Percentiles rank a stretch among this genome's conserved stretches.
Evolutionary conservation across 805 yeast genomes (phyloP).

Genomic region (Schwanniomyces polymorphus): DNA sequence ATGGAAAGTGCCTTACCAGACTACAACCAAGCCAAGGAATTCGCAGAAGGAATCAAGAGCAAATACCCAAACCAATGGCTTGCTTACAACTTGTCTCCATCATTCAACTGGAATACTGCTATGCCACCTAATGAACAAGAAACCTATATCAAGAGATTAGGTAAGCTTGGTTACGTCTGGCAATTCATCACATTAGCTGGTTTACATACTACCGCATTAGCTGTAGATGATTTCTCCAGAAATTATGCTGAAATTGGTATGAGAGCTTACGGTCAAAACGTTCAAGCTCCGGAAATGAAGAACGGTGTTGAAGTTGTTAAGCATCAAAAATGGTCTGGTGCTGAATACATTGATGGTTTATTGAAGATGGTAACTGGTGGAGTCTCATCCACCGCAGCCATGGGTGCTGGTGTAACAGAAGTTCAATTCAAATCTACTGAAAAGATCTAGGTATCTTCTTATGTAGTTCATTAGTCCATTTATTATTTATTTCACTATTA

Average conservation of each 20-base stretch:
- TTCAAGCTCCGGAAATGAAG: slow-evolving; percentile 87
- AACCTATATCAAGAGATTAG: slow-evolving; percentile 85
- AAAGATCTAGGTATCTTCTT: slow-evolving; percentile 5
- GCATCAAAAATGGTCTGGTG: slow-evolving; percentile 99
- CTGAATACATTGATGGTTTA: slow-evolving; percentile 90
- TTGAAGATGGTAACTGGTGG: slow-evolving; percentile 93
- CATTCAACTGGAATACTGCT: slow-evolving; percentile 97
- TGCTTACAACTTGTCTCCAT: slow-evolving; percentile 94
- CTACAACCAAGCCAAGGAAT: slow-evolving; percentile 89
- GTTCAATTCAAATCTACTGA: slow-evolving; percentile 71
- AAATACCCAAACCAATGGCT: slow-evolving; percentile 90
- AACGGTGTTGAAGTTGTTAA: slow-evolving; percentile 91
- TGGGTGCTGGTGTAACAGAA: slow-evolving; percentile 98
- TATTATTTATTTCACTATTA: background rate
- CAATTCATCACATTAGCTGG: slow-evolving; percentile 98
- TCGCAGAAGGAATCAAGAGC: slow-evolving; percentile 86
- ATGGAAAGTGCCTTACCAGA: slow-evolving; percentile 98
- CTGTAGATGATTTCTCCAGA: slow-evolving; percentile 80
- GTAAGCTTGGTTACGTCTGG: slow-evolving; percentile 91
- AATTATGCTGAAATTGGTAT: slow-evolving; percentile 81
- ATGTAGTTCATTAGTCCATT: background rate
- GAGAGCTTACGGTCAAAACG: slow-evolving; percentile 90
- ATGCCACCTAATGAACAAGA: slow-evolving; percentile 86
- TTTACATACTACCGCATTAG: slow-evolving; percentile 91
- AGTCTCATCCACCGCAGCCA: slow-evolving; percentile 92